Evolutionary conservation across 1,284 basidiomycete species (phyloP).

Genomic region (Entoloma clypeatum): DNA sequence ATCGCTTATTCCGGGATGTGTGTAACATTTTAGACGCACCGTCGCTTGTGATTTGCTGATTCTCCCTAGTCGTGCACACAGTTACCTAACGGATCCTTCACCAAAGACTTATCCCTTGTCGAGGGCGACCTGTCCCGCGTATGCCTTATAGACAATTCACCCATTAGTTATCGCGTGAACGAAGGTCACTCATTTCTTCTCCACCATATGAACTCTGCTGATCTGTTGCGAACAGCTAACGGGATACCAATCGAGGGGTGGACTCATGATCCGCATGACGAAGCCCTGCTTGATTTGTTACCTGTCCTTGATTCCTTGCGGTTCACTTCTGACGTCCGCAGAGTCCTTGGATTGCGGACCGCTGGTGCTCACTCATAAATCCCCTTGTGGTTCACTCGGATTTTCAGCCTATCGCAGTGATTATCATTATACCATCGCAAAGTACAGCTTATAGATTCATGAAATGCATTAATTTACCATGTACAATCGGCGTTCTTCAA

Average conservation of each 20-base stretch:
- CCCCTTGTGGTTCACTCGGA: constrained; percentile 17
- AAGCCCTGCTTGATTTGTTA: constrained; percentile 92
- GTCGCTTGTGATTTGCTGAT: constrained; percentile 11
- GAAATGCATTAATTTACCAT: constrained; percentile 29
- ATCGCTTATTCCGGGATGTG: constrained; percentile 90
- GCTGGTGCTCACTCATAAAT: constrained; percentile 33
- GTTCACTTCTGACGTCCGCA: constrained; percentile 93
- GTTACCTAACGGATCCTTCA: constrained; percentile 88
- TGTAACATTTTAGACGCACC: constrained; percentile 27
- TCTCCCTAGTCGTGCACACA: constrained; percentile 79
- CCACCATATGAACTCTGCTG: constrained; percentile 1
- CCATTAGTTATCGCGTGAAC: constrained; percentile 88
- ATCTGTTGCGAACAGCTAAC: constrained; percentile 62
- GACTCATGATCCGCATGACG: constrained; percentile 96
- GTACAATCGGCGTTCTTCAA: constrained; percentile 24
- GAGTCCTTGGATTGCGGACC: constrained; percentile 81
- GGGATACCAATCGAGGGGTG: constrained; percentile 99
- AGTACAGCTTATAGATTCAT: constrained; percentile 20
- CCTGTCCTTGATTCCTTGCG: constrained; percentile 94
- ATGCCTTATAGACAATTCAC: constrained; percentile 96
- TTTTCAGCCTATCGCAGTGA: constrained; percentile 20
- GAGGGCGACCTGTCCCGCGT: constrained; percentile 88
- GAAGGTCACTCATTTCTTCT: constrained; percentile 61
- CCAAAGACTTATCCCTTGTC: constrained; percentile 87
- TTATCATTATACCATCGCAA: constrained; percentile 31